Evolutionary conservation across 805 yeast genomes (phyloP), one percentile per base, ranked within the genome.

Genomic region (Saturnispora galanensis): DNA sequence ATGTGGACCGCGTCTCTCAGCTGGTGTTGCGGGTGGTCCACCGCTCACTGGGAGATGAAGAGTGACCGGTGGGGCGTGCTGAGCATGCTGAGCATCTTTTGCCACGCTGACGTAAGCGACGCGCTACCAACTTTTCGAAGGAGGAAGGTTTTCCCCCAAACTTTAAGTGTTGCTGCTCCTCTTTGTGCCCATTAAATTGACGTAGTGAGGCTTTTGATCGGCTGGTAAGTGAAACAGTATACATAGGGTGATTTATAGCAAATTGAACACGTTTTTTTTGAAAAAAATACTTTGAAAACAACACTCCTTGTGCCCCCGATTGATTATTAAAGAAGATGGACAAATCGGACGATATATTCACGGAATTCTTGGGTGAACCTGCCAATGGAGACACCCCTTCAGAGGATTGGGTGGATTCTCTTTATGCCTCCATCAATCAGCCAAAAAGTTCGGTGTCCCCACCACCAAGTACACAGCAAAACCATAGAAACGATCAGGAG

Each of bases 281-380:
- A n/a, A 18, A 11, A 42, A 28, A 42, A 33, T 41, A 39, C 21
- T 39, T 10, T 32, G n/a, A 30, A 29, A n/a, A 10, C 26, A 16
- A n/a, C 31, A 13, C 16, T 10, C 9, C 15, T 21, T 6, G 32
- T 18, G 8, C 26, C 26, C 5, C 26, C 6, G 5, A 21, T 21
- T 21, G 26, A 21, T 21, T 21, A 21, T 21, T 17, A 12, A 18
- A 13, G 10, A 29, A 15, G 3, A 45, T 39, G 39, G 40, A 44
- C 15, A 36, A 31, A 18, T 34, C 31, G 12, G 50, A 50, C 31
- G 52, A 50, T 36, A 29, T 47, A 11, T 47, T 50, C n/a, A 37
- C 37, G 12, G 47, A 50, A 17, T 45, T 47, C 15, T 17, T 50
- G 18, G 41, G 47, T 10, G 42, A 15, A 9, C 16, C 12, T 11